Evolutionary conservation across 306 rosid genomes (phyloP), one percentile per base, ranked within the genome.

Genomic region (Lithocarpus polystachyus): DNA sequence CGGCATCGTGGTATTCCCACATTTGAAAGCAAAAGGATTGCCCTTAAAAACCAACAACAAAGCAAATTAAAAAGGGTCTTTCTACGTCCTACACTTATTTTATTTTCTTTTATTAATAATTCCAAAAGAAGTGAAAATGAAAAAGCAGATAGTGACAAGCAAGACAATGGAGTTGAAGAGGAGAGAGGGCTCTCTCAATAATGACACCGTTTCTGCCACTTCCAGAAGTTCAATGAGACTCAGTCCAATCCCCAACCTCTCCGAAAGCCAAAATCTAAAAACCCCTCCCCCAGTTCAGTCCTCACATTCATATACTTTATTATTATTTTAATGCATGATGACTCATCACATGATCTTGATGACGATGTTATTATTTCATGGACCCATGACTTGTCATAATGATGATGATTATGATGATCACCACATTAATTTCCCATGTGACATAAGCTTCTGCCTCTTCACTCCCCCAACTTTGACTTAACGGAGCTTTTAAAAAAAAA

Each of bases 401-500:
- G 51, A 19, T 59, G 67, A 60, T 60, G 24, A 4, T 1, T 15
- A 60, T 6, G 2, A 3, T 1, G 31, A 60, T 26, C 2, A 60
- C 19, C 5, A 60, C 72, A 67, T 33, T 48, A 12, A 48, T 48
- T 35, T 33, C 51, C 71, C 51, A 65, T 33, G 51, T 33, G 26
- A 33, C 52, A 35, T 35, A 35, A 67, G 48, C 14, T 2, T 65
- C 4, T 11, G 13, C 68, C 35, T 61, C 29, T 11, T 2, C 1
- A 43, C 22, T 8, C 19, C 20, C 43, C 45, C 8, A 40, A 8
- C 45, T 40, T 40, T 40, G 56, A 59, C 53, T 60, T 48, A 68
- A 69, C 80, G 80, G 86, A 75, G 77, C 33, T 10, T 75, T 48
- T 64, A 45, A 53, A 40, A 1, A 6, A 1, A 40, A 40, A n/a